phyloP scores from a whole-genome alignment of 2,329 filamentous ascomycete species.

The Colletotrichum sp. region DNA sequence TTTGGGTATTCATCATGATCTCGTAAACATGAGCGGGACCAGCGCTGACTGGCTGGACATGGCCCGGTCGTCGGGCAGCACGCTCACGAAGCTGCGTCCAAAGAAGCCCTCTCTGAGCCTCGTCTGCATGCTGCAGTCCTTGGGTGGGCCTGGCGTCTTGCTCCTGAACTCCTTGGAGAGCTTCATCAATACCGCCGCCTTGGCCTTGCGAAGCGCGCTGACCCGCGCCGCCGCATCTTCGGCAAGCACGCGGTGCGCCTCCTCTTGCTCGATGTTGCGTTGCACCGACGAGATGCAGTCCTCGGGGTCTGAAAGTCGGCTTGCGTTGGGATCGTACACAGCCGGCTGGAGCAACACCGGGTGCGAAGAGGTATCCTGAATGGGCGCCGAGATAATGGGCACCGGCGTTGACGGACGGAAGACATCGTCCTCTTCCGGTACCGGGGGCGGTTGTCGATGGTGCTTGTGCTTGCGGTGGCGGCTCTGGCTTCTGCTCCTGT shows the following conservation, averaged over 20 bases:
- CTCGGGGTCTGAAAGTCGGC: constrained; percentile 29
- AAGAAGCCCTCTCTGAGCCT: constrained; percentile 49
- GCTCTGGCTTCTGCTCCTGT: constrained; percentile 21
- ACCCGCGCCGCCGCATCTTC: constrained; percentile 61
- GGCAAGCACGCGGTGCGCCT: constrained; percentile 58
- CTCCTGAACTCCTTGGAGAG: constrained; percentile 56
- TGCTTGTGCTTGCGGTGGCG: constrained; percentile 29
- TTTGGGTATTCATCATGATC: constrained; percentile 29
- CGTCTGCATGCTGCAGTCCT: constrained; percentile 35
- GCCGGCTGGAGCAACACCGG: constrained; percentile 61
- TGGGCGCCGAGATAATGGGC: constrained; percentile 53
- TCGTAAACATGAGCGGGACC: constrained; percentile 66
- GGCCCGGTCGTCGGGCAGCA: constrained; percentile 47
- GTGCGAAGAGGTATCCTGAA: constrained; percentile 51
- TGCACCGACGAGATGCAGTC: constrained; percentile 62
- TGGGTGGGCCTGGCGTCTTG: constrained; percentile 15
- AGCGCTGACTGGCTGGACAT: constrained; percentile 58
- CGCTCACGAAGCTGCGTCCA: constrained; percentile 37
- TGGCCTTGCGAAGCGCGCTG: constrained; percentile 61
- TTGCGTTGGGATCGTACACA: constrained; percentile 54
- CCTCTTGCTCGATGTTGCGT: constrained; percentile 62
- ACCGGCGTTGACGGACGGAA: constrained; percentile 31
- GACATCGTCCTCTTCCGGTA: constrained; percentile 20
- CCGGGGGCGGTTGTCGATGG: constrained; percentile 16
- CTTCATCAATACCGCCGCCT: constrained; percentile 64